Evolutionary conservation across 2,329 filamentous ascomycete genomes (phyloP), one percentile per base, ranked within the genome.

Genomic region (Leptographium lundbergii): DNA sequence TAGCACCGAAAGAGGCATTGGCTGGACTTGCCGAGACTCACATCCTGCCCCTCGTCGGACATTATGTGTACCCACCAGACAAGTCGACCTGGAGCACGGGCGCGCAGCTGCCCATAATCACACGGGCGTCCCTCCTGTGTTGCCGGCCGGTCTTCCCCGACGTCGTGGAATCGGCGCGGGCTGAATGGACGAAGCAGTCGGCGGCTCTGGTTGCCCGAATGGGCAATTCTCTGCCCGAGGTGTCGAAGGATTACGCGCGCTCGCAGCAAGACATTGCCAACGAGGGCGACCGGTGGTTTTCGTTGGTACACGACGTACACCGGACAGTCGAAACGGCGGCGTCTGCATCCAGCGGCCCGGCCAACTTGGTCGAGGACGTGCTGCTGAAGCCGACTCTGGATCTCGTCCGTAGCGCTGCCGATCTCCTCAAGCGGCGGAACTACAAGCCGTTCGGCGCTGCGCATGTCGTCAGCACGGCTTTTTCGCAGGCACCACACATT

Each of bases 151-250:
- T 72, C 2, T 72, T 73, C 13, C 60, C 72, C 0, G 71, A 76
- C 2, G 64, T 84, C 4, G 69, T 78, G 0, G 65, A 73, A 3
- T 73, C 80, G 0, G 74, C 88, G 0, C 69, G 74, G 19, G 70
- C 75, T 3, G 75, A 85, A 63, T 94, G 89, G 88, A 69, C 75
- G 2, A 74, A 74, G 1, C 71, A 90, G n/a, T 80, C 82, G 0
- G 73, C 80, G 1, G 69, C 77, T 0, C 72, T 96, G n/a, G 75
- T 85, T 29, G 75, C 82, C 36, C 78, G 81, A 45, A 84, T 96
- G 59, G 85, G 84, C 58, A 81, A 82, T 6, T 95, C 90, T 0
- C 78, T 89, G 6, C 90, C 91, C 0, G 90, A 92, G 67, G 84
- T 92, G 59, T 91, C 90, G 0, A 86, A 86, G 62, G 87, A 90